These are phyloP conservation scores for Aspergillus cristatus DNA, from an alignment of 495 filamentous ascomycete species.

Conservation along the genomic window DNA sequence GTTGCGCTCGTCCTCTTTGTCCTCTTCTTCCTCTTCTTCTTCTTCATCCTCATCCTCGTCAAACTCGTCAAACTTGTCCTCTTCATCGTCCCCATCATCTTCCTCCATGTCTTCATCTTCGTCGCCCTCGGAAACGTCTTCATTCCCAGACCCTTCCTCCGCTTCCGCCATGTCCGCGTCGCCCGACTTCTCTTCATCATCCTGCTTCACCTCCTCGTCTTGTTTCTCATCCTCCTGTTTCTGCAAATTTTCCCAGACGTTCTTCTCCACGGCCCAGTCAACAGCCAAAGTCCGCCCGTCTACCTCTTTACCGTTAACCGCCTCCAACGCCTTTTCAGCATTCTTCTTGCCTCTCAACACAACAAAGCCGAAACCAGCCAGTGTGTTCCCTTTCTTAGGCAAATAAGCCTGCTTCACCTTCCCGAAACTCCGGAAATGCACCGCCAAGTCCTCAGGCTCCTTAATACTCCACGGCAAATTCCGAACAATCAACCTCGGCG, in stretches of 20 bases:
- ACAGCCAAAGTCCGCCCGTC: conserved; percentile 83
- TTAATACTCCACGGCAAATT: conserved; percentile 97
- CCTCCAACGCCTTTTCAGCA: conserved; percentile 78
- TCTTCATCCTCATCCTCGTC: conserved; percentile 32
- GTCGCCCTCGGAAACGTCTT: conserved; percentile 10
- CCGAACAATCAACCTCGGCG: conserved; percentile 83
- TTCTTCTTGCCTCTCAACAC: conserved; percentile 81
- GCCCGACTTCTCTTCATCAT: conserved; percentile 14
- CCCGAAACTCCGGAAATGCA: conserved; percentile 75
- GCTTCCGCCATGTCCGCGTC: conserved; percentile 33
- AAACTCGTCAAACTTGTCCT: conserved; percentile 23
- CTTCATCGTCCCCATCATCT: conserved; percentile 14
- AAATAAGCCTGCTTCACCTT: conserved; percentile 78
- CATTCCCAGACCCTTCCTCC: conserved; percentile 18
- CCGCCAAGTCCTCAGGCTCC: conserved; percentile 62
- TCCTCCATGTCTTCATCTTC: conserved; percentile 17
- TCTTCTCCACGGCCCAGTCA: conserved; percentile 93
- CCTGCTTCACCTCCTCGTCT: conserved; percentile 14
- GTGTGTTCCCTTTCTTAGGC: conserved; percentile 63
- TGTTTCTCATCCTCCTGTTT: conserved; percentile 29
- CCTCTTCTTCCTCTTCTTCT: conserved; percentile 44
- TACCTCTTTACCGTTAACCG: conserved; percentile 79
- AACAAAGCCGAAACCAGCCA: conserved; percentile 88
- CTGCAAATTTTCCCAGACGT: conserved; percentile 63
- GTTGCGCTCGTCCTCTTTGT: conserved; percentile 45